Evolutionary conservation across 371 early-diverging fungal species (phyloP), one percentile per base, ranked within the genome.

Genomic region (Mortierella sp.): DNA sequence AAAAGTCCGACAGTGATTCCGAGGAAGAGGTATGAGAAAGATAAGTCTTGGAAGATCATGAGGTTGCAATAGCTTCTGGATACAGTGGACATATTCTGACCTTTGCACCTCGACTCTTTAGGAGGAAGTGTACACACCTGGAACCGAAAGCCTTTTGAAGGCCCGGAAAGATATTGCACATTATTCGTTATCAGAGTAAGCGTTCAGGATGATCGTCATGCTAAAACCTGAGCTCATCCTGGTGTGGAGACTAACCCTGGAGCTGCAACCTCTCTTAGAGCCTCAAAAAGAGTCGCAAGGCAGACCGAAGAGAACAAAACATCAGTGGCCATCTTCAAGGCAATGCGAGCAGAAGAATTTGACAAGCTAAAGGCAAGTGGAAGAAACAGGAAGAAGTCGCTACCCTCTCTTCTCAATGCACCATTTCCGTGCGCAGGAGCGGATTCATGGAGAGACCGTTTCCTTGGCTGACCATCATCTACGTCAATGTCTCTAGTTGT

Each of bases 91-190:
- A 12, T 3, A 29, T n/a, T 12, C 16, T 60, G n/a, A 62, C 17
- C 49, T 37, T 17, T 37, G 4, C 10, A 10, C 41, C 16, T 48
- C 14, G 17, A 21, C 45, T 21, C 28, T 80, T 47, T 78, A 85
- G 34, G 94, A 95, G 63, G 97, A 96, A 71, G 96, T 96, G 72
- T 97, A 87, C 67, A 95, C 96, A 0, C 89, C 89, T 31, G 96
- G 97, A 45, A 70, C 90, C 1, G 70, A 79, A 12, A 86, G 88
- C 57, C 79, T 97, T 22, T 73, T 91, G 45, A 85, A 86, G 39
- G 91, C 93, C 28, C 79, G 97, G 48, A 74, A 84, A 57, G 81
- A 85, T 61, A 94, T 97, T 37, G 90, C 95, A 16, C 77, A 73
- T 16, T 92, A 86, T 63, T 96, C 97, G 0, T 61, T 96, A 58